Percentiles rank a stretch among this genome's conserved stretches.
These are phyloP conservation scores for Sordariomycetes sp. DNA, from an alignment of 2,329 filamentous ascomycete genomes.

Conservation along the genomic window DNA sequence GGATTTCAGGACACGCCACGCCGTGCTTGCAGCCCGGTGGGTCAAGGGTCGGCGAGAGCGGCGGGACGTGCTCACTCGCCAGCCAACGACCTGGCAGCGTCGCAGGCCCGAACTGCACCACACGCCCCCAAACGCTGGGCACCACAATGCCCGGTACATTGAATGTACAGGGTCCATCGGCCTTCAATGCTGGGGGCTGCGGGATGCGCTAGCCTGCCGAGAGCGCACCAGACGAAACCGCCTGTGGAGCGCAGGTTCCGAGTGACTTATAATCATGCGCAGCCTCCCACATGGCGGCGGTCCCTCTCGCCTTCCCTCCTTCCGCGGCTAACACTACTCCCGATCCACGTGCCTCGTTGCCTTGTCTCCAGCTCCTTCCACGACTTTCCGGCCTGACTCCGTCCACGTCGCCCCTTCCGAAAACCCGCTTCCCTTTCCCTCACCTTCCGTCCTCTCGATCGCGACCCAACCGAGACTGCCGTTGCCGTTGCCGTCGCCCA, in stretches of 20 bases:
- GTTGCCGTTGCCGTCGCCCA: not conserved
- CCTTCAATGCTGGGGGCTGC: not conserved
- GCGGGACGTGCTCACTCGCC: too few relatives aligned
- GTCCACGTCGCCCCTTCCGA: not conserved
- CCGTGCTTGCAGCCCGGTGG: too few relatives aligned
- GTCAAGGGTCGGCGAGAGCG: too few relatives aligned
- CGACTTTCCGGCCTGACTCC: not conserved
- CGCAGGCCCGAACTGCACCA: not conserved
- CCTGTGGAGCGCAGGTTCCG: not conserved
- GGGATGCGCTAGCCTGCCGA: not conserved
- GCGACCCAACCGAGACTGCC: not conserved
- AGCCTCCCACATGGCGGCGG: not conserved
- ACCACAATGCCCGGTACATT: not conserved
- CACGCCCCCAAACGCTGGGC: not conserved
- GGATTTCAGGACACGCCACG: not conserved
- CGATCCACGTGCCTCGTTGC: not conserved
- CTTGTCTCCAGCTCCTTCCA: slow-evolving; percentile 4
- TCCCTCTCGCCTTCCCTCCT: not conserved
- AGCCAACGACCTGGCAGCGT: too few relatives aligned
- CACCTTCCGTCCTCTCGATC: not conserved
- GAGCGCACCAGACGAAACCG: not conserved
- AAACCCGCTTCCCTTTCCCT: not conserved
- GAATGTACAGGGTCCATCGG: not conserved
- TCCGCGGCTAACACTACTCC: not conserved
- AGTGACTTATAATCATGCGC: not conserved